These are phyloP conservation scores for Anthracocystis panici-leucophaei DNA, from an alignment of 1,284 basidiomycete genomes.

Conservation along the genomic window DNA sequence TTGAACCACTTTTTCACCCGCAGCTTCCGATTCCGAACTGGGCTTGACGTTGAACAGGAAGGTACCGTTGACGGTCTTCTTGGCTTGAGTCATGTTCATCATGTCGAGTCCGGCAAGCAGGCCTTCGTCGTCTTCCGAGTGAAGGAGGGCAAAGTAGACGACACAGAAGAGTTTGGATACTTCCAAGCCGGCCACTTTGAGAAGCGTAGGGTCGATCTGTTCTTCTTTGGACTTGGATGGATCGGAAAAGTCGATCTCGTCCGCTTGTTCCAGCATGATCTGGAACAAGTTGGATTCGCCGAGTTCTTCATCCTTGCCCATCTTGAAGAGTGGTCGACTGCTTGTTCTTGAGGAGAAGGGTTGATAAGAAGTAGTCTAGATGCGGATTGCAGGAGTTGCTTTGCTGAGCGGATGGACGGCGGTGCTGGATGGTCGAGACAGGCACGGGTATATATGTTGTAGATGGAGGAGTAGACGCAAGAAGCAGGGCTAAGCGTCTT, in stretches of 20 bases:
- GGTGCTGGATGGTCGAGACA: background rate
- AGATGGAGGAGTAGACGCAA: constrained; percentile 4
- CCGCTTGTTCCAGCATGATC: constrained; percentile 56
- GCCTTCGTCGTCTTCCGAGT: constrained; percentile 48
- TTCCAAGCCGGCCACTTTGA: constrained; percentile 51
- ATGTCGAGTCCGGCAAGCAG: constrained; percentile 54
- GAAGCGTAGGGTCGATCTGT: constrained; percentile 36
- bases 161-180: constrained; percentile 44
- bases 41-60: constrained; percentile 58
- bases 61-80: constrained; percentile 57
- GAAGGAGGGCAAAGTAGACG: constrained; percentile 54
- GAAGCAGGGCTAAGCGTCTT: background rate
- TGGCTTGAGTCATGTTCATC: constrained; percentile 54
- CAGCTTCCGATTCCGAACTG: constrained; percentile 18
- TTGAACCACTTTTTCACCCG: constrained; percentile 28
- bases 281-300: constrained; percentile 56
- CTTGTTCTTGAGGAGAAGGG: background rate
- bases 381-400: background rate
- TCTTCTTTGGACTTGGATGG: constrained; percentile 18
- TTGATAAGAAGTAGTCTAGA: background rate
- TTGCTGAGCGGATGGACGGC: background rate
- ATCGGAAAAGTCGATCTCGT: constrained; percentile 55
- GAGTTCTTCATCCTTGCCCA: constrained; percentile 23
- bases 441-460: constrained; percentile 3
- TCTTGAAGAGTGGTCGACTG: background rate